phyloP scores from a whole-genome alignment of 306 rosid genomes.

The Delonix regia region DNA sequence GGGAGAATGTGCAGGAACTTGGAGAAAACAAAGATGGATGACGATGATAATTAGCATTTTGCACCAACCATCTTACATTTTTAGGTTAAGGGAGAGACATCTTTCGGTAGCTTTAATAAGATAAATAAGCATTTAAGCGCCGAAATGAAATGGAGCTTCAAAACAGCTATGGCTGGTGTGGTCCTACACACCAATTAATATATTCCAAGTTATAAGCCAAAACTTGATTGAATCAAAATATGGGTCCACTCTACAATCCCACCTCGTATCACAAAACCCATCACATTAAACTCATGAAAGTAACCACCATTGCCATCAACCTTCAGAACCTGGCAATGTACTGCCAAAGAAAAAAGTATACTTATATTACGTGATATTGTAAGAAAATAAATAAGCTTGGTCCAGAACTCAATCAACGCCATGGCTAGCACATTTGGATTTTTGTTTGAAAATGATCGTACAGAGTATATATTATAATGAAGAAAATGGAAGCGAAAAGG shows the following conservation, averaged over 20 bases:
- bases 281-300: constrained; percentile 41
- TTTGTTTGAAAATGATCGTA: background rate
- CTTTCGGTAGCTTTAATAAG: constrained; percentile 13
- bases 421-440: background rate
- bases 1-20: background rate
- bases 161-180: background rate
- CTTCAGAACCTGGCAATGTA: background rate
- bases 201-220: background rate
- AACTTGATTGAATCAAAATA: background rate
- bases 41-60: background rate
- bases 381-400: background rate
- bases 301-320: constrained; percentile 6
- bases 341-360: constrained; percentile 8
- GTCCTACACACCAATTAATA: constrained; percentile 17
- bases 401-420: too few relatives aligned
- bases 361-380: constrained; percentile 14
- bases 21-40: background rate
- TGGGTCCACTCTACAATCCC: constrained; percentile 40
- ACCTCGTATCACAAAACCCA: background rate
- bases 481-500: constrained; percentile 14
- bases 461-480: background rate
- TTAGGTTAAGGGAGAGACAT: background rate
- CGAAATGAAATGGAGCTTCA: background rate
- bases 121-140: background rate
- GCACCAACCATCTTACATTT: background rate